Percentiles rank a stretch among this genome's conserved stretches.
phyloP scores from a whole-genome alignment of 495 filamentous ascomycete genomes.

The Aspergillus bridgeri region DNA sequence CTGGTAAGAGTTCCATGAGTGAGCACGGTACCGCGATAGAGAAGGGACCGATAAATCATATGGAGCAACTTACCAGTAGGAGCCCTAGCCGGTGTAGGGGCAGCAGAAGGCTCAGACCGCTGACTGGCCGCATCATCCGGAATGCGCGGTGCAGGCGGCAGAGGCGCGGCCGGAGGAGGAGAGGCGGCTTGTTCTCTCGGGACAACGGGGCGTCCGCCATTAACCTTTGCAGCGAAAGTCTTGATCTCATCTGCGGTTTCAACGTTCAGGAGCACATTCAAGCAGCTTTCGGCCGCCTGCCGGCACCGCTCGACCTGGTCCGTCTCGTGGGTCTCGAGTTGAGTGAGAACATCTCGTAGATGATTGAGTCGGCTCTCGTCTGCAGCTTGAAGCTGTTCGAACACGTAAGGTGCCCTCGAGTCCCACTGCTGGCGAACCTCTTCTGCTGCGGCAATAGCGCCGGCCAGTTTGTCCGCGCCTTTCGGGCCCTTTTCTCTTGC shows the following conservation, averaged over 20 bases:
- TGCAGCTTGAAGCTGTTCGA: slow-evolving; percentile 86
- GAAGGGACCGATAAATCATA: not conserved
- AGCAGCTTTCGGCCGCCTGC: slow-evolving; percentile 70
- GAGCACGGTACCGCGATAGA: not conserved
- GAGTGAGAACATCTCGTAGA: slow-evolving; percentile 87
- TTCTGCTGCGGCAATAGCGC: slow-evolving; percentile 69
- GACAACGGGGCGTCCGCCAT: slow-evolving; percentile 25
- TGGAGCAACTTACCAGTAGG: slow-evolving; percentile 42
- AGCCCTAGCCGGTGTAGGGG: slow-evolving; percentile 37
- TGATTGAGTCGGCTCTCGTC: slow-evolving; percentile 90
- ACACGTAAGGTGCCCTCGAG: slow-evolving; percentile 91
- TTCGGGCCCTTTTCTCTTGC: slow-evolving; percentile 75
- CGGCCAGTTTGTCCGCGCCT: slow-evolving; percentile 75
- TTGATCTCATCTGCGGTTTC: slow-evolving; percentile 88
- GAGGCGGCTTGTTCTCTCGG: slow-evolving; percentile 16
- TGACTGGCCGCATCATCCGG: slow-evolving; percentile 61
- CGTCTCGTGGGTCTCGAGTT: slow-evolving; percentile 87
- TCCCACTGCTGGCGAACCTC: slow-evolving; percentile 84
- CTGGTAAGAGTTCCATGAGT: slow-evolving; percentile 8
- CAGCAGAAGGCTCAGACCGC: slow-evolving; percentile 43
- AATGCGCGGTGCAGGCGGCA: slow-evolving; percentile 41
- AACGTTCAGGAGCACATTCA: slow-evolving; percentile 84
- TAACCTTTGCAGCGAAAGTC: slow-evolving; percentile 64
- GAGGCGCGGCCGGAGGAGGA: slow-evolving; percentile 19
- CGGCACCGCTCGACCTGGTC: slow-evolving; percentile 81